These are phyloP conservation scores for Cercophora samala DNA, from an alignment of 495 filamentous ascomycete species.

Conservation along the genomic window DNA sequence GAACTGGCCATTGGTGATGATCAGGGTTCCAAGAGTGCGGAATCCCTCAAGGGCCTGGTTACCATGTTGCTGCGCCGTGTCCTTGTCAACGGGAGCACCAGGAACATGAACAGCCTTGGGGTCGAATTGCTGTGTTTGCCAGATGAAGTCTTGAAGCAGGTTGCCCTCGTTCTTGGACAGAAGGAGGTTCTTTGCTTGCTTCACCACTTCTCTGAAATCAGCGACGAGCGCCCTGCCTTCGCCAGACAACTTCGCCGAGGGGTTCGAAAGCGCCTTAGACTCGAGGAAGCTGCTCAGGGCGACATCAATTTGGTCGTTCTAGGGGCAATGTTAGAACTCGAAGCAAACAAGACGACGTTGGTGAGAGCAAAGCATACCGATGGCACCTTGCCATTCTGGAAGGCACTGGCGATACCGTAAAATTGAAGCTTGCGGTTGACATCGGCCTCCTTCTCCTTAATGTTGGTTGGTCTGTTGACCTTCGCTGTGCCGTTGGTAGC, in stretches of 20 bases:
- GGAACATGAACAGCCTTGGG: slow-evolving; percentile 59
- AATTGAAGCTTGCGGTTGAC: slow-evolving; percentile 93
- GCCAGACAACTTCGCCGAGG: slow-evolving; percentile 72
- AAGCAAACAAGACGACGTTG: neutral
- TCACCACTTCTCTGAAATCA: slow-evolving; percentile 78
- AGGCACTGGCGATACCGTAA: slow-evolving; percentile 87
- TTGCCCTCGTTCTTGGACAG: slow-evolving; percentile 95
- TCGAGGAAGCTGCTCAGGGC: slow-evolving; percentile 80
- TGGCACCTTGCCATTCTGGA: slow-evolving; percentile 84
- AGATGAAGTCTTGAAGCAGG: slow-evolving; percentile 93
- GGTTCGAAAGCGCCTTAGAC: slow-evolving; percentile 62
- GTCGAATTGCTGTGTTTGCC: slow-evolving; percentile 75
- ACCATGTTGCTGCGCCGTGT: slow-evolving; percentile 73
- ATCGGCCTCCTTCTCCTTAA: slow-evolving; percentile 60
- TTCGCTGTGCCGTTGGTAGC: slow-evolving; percentile 26
- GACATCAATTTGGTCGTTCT: slow-evolving; percentile 93
- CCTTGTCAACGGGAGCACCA: slow-evolving; percentile 65
- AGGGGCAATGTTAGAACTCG: slow-evolving; percentile 20
- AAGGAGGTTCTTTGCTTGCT: slow-evolving; percentile 82
- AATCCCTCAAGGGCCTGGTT: slow-evolving; percentile 80
- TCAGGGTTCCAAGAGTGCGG: slow-evolving; percentile 78
- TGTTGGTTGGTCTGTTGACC: slow-evolving; percentile 65
- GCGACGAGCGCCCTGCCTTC: slow-evolving; percentile 75
- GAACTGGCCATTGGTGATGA: slow-evolving; percentile 96
- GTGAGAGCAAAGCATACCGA: slow-evolving; percentile 59